Evolutionary conservation across 1,284 basidiomycete genomes (phyloP).

Genomic region (Apiotrichum akiyoshidainum): DNA sequence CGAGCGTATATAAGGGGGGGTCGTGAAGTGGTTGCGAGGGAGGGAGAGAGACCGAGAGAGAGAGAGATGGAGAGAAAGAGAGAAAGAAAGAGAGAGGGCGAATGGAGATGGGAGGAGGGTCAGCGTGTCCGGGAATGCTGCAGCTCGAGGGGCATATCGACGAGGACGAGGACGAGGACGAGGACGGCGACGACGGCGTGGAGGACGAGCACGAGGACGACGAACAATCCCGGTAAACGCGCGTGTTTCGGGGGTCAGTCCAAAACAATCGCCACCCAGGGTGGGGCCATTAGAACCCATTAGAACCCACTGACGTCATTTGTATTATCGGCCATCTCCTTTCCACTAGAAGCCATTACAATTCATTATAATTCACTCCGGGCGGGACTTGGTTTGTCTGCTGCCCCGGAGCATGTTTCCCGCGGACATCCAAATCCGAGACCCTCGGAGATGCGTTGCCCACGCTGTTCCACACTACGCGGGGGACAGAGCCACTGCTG

Average conservation of each 20-base stretch:
- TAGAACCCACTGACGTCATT: too few relatives aligned
- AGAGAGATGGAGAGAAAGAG: neutral
- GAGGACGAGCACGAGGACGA: neutral
- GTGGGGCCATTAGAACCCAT: too few relatives aligned
- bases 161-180: neutral
- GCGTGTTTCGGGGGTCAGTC: too few relatives aligned
- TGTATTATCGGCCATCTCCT: too few relatives aligned
- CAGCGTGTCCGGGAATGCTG: too few relatives aligned
- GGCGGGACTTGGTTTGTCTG: neutral
- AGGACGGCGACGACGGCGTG: neutral
- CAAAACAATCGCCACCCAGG: too few relatives aligned
- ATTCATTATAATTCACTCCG: neutral
- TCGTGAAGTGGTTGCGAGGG: too few relatives aligned
- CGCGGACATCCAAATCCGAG: neutral
- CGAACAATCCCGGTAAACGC: neutral
- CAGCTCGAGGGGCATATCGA: neutral
- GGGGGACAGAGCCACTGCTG: too few relatives aligned
- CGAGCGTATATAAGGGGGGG: neutral
- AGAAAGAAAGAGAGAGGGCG: neutral
- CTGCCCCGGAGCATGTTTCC: neutral
- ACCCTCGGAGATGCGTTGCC: too few relatives aligned
- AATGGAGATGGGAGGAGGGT: too few relatives aligned
- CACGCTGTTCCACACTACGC: too few relatives aligned
- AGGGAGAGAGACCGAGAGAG: neutral
- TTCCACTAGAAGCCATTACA: too few relatives aligned